Conservation (phyloP, 2,329 filamentous ascomycete genomes). For the Penicillium sp. region DNA sequence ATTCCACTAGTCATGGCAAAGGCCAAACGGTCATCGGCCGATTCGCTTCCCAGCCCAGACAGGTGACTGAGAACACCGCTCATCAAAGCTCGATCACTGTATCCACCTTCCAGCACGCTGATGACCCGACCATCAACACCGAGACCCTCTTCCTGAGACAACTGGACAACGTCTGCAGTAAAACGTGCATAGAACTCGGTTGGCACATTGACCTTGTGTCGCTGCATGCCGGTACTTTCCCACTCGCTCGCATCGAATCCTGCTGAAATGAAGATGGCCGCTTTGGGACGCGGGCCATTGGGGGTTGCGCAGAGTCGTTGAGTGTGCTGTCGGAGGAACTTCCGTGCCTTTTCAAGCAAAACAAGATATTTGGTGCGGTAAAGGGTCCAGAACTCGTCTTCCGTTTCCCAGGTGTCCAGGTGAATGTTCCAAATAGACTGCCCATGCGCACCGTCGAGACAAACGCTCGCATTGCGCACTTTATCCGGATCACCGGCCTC, state of each 20-base stretch:
- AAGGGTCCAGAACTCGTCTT: conserved; percentile 81
- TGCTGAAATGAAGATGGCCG: conserved; percentile 90
- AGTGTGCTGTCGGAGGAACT: conserved; percentile 72
- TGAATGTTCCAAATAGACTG: conserved; percentile 98
- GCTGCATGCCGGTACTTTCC: conserved; percentile 89
- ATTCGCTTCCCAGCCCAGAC: conserved; percentile 62
- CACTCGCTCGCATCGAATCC: conserved; percentile 97
- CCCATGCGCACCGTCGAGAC: conserved; percentile 89
- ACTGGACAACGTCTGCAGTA: conserved; percentile 75
- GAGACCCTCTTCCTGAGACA: conserved; percentile 76
- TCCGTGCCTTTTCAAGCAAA: conserved; percentile 76
- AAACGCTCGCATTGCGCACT: conserved; percentile 88
- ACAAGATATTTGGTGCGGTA: conserved; percentile 77
- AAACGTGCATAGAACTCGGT: conserved; percentile 95
- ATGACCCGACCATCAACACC: conserved; percentile 80
- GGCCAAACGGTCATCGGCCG: conserved; percentile 45
- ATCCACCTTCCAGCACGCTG: conserved; percentile 93
- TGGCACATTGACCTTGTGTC: conserved; percentile 91
- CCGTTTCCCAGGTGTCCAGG: conserved; percentile 78
- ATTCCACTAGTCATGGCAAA: conserved; percentile 57
- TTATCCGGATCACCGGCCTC: conserved; percentile 92
- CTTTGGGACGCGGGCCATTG: conserved; percentile 65
- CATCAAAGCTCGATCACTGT: conserved; percentile 84
- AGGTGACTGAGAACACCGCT: conserved; percentile 90
- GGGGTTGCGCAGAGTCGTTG: conserved; percentile 58